phyloP scores from a whole-genome alignment of 2,329 filamentous ascomycete genomes.

The Stagonosporopsis cucurbitacearum region DNA sequence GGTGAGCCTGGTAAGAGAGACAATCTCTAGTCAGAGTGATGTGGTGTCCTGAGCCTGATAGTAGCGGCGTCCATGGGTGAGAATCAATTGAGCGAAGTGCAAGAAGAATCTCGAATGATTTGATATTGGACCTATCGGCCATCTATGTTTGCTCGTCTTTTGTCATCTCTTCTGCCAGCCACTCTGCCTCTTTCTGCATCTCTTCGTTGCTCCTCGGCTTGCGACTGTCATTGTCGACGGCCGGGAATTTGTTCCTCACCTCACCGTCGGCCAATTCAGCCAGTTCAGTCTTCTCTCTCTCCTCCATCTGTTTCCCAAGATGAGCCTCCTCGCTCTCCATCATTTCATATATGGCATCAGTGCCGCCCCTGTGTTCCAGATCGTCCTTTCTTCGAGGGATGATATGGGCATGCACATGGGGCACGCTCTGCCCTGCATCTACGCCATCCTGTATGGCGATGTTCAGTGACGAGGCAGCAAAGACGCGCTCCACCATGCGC shows the following conservation, averaged over 20 bases:
- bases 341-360: conserved; percentile 80
- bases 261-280: conserved; percentile 32
- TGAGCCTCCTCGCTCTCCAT: conserved; percentile 88
- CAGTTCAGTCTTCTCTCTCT: conserved; percentile 56
- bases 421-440: conserved; percentile 90
- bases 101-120: not conserved
- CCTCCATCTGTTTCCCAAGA: conserved; percentile 73
- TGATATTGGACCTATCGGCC: not conserved
- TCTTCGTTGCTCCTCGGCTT: conserved; percentile 71
- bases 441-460: conserved; percentile 93
- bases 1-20: too few species aligned
- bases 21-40: not conserved
- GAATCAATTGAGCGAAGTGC: not conserved
- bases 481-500: conserved; percentile 70
- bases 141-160: conserved; percentile 43
- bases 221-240: conserved; percentile 70
- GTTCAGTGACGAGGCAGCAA: conserved; percentile 78
- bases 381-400: conserved; percentile 73
- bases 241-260: conserved; percentile 66
- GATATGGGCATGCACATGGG: conserved; percentile 92
- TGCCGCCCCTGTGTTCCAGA: conserved; percentile 62
- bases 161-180: conserved; percentile 65
- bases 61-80: not conserved
- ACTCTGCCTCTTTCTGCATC: conserved; percentile 79
- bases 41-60: not conserved